Evolutionary conservation across 2,329 filamentous ascomycete species (phyloP).

Genomic region (Alternaria postmessia): DNA sequence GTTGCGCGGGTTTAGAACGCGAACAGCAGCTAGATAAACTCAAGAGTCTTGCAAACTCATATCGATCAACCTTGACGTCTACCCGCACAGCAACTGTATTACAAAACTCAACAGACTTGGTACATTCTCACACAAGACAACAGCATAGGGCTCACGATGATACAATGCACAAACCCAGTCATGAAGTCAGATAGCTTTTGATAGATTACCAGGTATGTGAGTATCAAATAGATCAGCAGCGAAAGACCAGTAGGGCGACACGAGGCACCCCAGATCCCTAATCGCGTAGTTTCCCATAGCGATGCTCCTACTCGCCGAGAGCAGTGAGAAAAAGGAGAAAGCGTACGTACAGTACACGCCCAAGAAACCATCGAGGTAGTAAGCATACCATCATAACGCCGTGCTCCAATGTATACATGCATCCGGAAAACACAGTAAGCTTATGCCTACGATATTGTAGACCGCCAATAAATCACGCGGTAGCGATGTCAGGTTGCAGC

Average conservation of each 20-base stretch:
- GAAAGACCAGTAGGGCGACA: slow-evolving; percentile 1
- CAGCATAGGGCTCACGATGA: not conserved
- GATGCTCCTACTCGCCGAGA: slow-evolving; percentile 2
- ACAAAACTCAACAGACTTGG: not conserved
- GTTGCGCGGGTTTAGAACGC: not conserved
- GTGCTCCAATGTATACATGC: slow-evolving; percentile 19
- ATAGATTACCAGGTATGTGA: slow-evolving; percentile 19
- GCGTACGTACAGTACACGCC: slow-evolving; percentile 10
- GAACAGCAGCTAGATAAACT: not conserved
- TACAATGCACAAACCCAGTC: not conserved
- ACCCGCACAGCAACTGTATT: not conserved
- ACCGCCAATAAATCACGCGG: not conserved
- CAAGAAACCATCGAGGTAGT: slow-evolving; percentile 3
- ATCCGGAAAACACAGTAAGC: slow-evolving; percentile 5
- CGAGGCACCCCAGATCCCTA: not conserved
- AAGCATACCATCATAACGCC: slow-evolving; percentile 17
- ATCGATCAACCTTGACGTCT: not conserved
- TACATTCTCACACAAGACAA: not conserved
- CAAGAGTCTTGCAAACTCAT: not conserved
- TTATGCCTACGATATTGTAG: not conserved
- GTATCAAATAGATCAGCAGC: slow-evolving; percentile 11
- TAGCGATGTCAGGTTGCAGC: not conserved
- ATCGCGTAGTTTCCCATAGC: not conserved
- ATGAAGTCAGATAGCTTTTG: slow-evolving; percentile 12
- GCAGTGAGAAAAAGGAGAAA: not conserved